Percentiles rank a stretch among this genome's conserved stretches.
These are phyloP conservation scores for Solanum appendiculatum DNA, from an alignment of 257 asterid genomes.

Conservation along the genomic window DNA sequence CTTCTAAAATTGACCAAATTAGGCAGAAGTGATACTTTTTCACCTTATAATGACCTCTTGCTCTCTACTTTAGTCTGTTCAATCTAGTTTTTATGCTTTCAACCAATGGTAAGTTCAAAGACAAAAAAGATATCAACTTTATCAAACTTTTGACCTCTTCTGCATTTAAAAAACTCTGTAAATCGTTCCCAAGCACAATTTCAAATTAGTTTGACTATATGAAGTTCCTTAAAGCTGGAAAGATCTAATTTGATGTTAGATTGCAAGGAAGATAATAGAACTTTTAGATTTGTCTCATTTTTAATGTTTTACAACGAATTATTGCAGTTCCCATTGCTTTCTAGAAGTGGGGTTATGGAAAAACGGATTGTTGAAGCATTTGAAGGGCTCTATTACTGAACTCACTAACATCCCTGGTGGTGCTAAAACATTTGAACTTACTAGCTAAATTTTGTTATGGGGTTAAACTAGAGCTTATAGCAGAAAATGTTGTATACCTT, in stretches of 20 bases:
- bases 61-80: neutral
- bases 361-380: conserved; percentile 67
- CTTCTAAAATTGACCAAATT: neutral
- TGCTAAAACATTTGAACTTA: conserved; percentile 77
- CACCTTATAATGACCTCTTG: neutral
- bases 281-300: neutral
- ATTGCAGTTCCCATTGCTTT: conserved; percentile 86
- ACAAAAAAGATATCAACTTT: neutral
- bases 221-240: neutral
- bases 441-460: conserved; percentile 93
- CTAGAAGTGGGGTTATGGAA: conserved; percentile 93
- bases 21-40: neutral
- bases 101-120: neutral
- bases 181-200: neutral
- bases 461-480: conserved; percentile 82
- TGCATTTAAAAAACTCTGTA: neutral
- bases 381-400: conserved; percentile 37
- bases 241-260: neutral
- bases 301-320: neutral
- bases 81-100: neutral
- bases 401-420: conserved; percentile 75
- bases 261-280: neutral
- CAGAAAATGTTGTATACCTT: conserved; percentile 74
- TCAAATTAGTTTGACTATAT: neutral
- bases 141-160: neutral